A percentile compares a stretch with the other conserved stretches of the same genome.
These are phyloP conservation scores for Apiotrichum sp. DNA, from an alignment of 1,284 basidiomycete species.

Conservation along the genomic window DNA sequence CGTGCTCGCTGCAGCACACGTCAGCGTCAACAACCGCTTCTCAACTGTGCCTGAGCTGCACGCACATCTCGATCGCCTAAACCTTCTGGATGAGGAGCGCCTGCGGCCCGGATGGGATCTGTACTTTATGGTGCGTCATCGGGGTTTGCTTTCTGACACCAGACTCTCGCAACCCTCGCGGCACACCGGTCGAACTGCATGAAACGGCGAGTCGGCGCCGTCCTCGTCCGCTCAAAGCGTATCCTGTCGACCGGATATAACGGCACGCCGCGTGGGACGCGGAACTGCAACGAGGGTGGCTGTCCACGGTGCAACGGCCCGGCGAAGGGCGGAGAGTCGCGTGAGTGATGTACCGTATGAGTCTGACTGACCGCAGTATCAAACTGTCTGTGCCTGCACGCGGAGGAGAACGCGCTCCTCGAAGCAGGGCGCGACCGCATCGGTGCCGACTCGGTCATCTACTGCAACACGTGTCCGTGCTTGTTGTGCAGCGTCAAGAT, in stretches of 20 bases:
- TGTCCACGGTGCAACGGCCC: constrained; percentile 71
- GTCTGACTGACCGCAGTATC: constrained; percentile 46
- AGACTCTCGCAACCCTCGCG: constrained; percentile 81
- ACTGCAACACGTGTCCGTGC: constrained; percentile 88
- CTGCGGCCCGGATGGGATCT: constrained; percentile 85
- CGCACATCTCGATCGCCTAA: constrained; percentile 59
- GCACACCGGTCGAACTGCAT: constrained; percentile 89
- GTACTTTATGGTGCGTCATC: constrained; percentile 77
- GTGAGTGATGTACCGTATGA: constrained; percentile 25
- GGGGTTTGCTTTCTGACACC: not conserved
- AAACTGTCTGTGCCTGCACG: constrained; percentile 92
- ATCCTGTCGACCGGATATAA: constrained; percentile 98
- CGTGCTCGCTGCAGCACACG: constrained; percentile 44
- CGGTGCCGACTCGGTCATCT: constrained; percentile 74
- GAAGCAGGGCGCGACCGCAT: constrained; percentile 84
- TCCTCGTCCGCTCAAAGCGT: constrained; percentile 72
- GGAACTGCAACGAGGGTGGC: constrained; percentile 81
- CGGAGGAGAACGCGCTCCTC: constrained; percentile 94
- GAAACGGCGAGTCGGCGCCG: constrained; percentile 93
- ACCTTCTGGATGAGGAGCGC: constrained; percentile 65
- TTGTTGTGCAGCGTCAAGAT: constrained; percentile 95
- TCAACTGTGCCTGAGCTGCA: constrained; percentile 55
- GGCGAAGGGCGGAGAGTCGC: constrained; percentile 52
- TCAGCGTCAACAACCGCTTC: constrained; percentile 70
- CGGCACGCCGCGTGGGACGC: constrained; percentile 84